phyloP scores from a whole-genome alignment of 169 alveolate species.

The Cryptosporidium canis region DNA sequence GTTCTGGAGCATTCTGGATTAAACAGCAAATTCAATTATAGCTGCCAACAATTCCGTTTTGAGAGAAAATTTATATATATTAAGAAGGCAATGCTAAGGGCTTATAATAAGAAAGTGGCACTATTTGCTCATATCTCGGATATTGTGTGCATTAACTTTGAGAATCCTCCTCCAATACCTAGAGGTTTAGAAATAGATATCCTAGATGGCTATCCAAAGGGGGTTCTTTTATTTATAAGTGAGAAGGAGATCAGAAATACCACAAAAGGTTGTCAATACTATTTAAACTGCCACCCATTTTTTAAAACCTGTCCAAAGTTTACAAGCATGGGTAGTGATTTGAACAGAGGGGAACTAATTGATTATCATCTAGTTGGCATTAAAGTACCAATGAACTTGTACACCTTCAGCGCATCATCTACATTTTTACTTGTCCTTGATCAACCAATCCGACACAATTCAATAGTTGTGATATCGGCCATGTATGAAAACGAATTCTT shows the following conservation, averaged over 20 bases:
- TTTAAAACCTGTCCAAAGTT: slow-evolving; percentile 1
- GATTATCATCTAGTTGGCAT: neutral
- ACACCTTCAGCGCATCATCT: neutral
- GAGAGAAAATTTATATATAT: slow-evolving; percentile 13
- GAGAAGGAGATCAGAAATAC: neutral
- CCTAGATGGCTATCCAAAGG: neutral
- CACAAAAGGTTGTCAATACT: neutral
- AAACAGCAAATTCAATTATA: neutral
- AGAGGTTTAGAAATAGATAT: neutral
- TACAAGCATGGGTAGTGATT: neutral
- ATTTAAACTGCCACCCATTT: slow-evolving; percentile 39
- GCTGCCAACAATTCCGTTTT: neutral
- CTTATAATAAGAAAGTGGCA: neutral
- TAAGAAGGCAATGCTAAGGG: slow-evolving; percentile 8
- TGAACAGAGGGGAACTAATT: neutral
- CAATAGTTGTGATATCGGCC: neutral
- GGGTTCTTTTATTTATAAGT: slow-evolving; percentile 5
- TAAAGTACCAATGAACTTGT: slow-evolving; percentile 35
- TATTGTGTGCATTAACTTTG: slow-evolving; percentile 10
- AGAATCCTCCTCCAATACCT: slow-evolving; percentile 1
- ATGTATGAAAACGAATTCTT: neutral
- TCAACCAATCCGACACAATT: neutral
- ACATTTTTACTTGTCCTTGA: slow-evolving; percentile 11
- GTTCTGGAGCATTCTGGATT: neutral
- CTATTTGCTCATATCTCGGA: slow-evolving; percentile 16